Conservation (phyloP, 2,329 filamentous ascomycete genomes). For the Calonectria montana region DNA sequence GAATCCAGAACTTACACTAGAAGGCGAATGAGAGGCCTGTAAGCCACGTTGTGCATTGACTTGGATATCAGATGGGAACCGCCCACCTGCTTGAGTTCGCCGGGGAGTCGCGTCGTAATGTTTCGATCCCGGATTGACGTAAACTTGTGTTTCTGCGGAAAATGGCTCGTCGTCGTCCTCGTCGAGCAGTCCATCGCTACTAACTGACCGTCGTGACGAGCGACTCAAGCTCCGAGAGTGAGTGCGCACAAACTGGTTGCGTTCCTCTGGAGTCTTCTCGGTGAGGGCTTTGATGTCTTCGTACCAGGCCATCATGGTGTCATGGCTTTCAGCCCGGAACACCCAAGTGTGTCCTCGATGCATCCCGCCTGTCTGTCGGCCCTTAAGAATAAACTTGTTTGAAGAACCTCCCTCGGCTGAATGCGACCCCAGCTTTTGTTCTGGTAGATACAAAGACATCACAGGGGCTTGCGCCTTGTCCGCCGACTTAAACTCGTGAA, state of each 20-base stretch:
- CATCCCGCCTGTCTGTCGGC: conserved; percentile 91
- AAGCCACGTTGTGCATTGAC: conserved; percentile 82
- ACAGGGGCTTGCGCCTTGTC: conserved; percentile 91
- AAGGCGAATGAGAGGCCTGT: conserved; percentile 82
- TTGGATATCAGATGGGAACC: conserved; percentile 95
- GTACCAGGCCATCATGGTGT: conserved; percentile 98
- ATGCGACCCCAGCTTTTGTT: conserved; percentile 95
- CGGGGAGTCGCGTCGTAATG: conserved; percentile 64
- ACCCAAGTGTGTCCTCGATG: conserved; percentile 84
- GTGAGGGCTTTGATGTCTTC: conserved; percentile 92
- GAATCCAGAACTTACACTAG: conserved; percentile 80
- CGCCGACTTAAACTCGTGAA: conserved; percentile 99
- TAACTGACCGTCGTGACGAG: conserved; percentile 69
- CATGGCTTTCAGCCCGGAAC: conserved; percentile 78
- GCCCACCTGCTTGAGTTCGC: conserved; percentile 90
- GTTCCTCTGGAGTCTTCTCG: conserved; percentile 88
- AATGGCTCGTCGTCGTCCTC: conserved; percentile 76
- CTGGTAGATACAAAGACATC: conserved; percentile 95
- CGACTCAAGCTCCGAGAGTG: conserved; percentile 84
- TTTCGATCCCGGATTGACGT: conserved; percentile 59
- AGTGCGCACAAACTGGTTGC: conserved; percentile 85
- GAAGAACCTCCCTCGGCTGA: conserved; percentile 85
- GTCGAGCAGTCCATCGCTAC: conserved; percentile 84
- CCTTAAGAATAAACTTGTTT: conserved; percentile 98
- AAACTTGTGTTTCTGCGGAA: conserved; percentile 61